A percentile compares a stretch with the other conserved stretches of the same genome.
These are phyloP conservation scores for Trichothecium roseum DNA, from an alignment of 2,329 filamentous ascomycete genomes.

Conservation along the genomic window DNA sequence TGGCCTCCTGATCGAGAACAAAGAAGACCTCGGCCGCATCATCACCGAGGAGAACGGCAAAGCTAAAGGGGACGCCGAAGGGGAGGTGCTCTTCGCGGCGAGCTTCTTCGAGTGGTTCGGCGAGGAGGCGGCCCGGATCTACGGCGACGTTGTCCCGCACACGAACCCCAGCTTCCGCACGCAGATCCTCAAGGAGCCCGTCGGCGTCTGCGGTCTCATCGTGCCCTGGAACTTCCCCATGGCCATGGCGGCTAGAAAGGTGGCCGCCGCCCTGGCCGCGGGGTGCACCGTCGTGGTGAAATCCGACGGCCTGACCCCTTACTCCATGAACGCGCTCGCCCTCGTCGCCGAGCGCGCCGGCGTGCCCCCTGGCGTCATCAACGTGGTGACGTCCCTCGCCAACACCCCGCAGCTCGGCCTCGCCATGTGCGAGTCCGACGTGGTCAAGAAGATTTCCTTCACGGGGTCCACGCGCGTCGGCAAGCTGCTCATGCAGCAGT, in stretches of 20 bases:
- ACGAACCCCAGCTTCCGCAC: constrained; percentile 42
- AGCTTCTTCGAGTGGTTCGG: constrained; percentile 50
- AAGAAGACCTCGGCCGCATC: constrained; percentile 51
- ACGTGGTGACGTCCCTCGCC: constrained; percentile 54
- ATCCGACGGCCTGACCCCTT: constrained; percentile 60
- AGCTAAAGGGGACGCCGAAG: constrained; percentile 44
- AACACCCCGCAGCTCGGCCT: constrained; percentile 59
- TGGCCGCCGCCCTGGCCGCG: constrained; percentile 49
- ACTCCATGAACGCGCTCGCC: constrained; percentile 59
- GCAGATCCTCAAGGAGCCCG: constrained; percentile 7
- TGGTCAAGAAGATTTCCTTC: constrained; percentile 64
- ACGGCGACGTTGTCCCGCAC: constrained; percentile 49
- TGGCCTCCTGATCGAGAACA: constrained; percentile 51
- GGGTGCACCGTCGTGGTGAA: constrained; percentile 66
- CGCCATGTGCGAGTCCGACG: constrained; percentile 50
- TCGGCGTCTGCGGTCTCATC: constrained; percentile 11
- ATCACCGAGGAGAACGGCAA: constrained; percentile 64
- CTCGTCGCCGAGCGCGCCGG: constrained; percentile 59
- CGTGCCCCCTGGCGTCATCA: constrained; percentile 37
- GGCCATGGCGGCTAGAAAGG: constrained; percentile 38
- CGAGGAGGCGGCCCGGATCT: constrained; percentile 44
- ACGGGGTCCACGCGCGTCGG: constrained; percentile 49
- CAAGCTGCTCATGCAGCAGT: constrained; percentile 58
- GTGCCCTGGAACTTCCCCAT: constrained; percentile 50
- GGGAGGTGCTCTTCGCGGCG: constrained; percentile 43